phyloP scores from a whole-genome alignment of 306 rosid genomes.

The Begonia fuchsioides region DNA sequence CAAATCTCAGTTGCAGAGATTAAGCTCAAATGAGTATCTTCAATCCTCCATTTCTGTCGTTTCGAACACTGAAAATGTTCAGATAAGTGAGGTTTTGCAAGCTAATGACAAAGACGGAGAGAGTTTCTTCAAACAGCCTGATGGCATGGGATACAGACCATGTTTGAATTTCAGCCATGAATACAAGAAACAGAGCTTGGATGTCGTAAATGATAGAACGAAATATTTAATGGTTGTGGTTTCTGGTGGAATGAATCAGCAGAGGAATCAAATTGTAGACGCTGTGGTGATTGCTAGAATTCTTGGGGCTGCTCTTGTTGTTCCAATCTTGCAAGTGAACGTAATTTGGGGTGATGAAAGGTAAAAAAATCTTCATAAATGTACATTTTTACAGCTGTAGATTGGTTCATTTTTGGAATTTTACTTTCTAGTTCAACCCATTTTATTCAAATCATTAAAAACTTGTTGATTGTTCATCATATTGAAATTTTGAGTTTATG shows the following conservation, averaged over 20 bases:
- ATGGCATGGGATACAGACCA: slow-evolving; percentile 76
- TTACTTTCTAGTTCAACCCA: no score
- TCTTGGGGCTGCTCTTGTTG: slow-evolving; percentile 88
- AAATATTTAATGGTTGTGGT: slow-evolving; percentile 78
- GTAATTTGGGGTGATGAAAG: slow-evolving; percentile 99
- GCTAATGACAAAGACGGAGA: slow-evolving; percentile 14
- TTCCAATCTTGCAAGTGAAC: slow-evolving; percentile 90
- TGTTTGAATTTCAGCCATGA: slow-evolving; percentile 52
- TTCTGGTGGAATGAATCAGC: slow-evolving; percentile 97
- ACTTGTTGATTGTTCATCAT: no score
- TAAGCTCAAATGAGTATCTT: slow-evolving; percentile 17
- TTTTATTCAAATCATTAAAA: no score
- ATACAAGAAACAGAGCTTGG: slow-evolving; percentile 34
- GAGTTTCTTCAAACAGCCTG: slow-evolving; percentile 70
- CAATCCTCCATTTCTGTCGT: slow-evolving; percentile 12
- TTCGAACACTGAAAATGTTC: neutral
- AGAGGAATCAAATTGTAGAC: slow-evolving; percentile 94
- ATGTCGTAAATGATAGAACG: slow-evolving; percentile 34
- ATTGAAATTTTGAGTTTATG: no score
- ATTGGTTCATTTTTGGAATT: no score
- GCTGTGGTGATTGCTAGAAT: slow-evolving; percentile 96
- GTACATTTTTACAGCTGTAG: no score
- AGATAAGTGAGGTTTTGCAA: slow-evolving; percentile 15
- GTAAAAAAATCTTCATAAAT: slow-evolving; percentile 13
- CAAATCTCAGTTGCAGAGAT: slow-evolving; percentile 15